Evolutionary conservation across 179 eudicot species (phyloP), one percentile per base, ranked within the genome.

Genomic region (Corrigiola litoralis): DNA sequence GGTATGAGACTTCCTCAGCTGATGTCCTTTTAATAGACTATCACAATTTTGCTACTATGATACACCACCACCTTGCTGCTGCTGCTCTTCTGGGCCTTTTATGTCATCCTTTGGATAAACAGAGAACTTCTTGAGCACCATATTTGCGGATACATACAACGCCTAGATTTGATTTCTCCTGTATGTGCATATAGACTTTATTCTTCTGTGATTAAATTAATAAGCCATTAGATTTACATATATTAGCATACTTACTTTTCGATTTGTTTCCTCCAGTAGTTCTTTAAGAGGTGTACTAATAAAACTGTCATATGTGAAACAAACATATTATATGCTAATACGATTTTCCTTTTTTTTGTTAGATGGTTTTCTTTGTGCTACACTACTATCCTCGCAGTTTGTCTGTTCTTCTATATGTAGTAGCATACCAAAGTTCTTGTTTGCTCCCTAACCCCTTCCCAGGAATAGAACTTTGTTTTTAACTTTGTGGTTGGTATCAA

Each of bases 11-110:
- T 33, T 23, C 50, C 51, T 50, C 4, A 29, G 61, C 50, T 10
- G 6, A n/a, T 17, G 60, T n/a, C 41, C 21, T 44, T 63, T 40
- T 23, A 36, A 16, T 21, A 38, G n/a, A 23, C 56, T 3, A 47
- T 53, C 44, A 56, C 78, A 63, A 37, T 73, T 74, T 74, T 74
- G 73, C 24, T 32, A 57, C 47, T 55, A 17, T 24, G 21, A 59
- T 7, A 28, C 57, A 37, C 11, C 46, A 6, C 67, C 52, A n/a
- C 20, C 51, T 59, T 17, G 49, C 38, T 36, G 37, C 45, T 18
- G 65, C 10, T 20, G 14, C 61, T 37, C 29, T 41, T 24, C 33
- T 33, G 56, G n/a, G n/a, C n/a, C n/a, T n/a, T n/a, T n/a, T n/a
- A n/a, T n/a, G n/a, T n/a, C n/a, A n/a, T n/a, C n/a, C n/a, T n/a